phyloP scores from a whole-genome alignment of 257 asterid genomes.

The Petunia axillaris region DNA sequence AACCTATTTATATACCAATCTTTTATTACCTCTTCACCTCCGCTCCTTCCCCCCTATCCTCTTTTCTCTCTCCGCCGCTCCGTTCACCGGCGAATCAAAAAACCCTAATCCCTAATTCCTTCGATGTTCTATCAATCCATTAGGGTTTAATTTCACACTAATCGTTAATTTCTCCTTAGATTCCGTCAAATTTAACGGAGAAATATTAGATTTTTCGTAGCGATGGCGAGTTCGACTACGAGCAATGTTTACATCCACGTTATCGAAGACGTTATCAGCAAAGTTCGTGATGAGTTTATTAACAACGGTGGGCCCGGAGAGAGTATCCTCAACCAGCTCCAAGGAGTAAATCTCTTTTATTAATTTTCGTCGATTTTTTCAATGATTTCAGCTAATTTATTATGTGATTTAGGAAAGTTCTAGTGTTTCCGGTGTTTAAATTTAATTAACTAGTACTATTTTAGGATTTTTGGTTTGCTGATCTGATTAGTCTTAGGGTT shows the following conservation, averaged over 20 bases:
- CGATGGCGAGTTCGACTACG: slow-evolving; percentile 78
- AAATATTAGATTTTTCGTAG: slow-evolving; percentile 14
- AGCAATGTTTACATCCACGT: slow-evolving; percentile 79
- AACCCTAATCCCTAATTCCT: slow-evolving; percentile 33
- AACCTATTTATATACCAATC: slow-evolving; percentile 56
- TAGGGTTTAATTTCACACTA: not conserved
- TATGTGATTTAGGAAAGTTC: slow-evolving; percentile 1
- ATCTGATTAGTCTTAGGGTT: slow-evolving; percentile 36
- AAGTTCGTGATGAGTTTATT: slow-evolving; percentile 81
- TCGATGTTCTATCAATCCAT: not conserved
- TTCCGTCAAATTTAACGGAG: slow-evolving; percentile 20
- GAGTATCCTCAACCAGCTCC: slow-evolving; percentile 78
- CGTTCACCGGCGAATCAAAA: slow-evolving; percentile 25
- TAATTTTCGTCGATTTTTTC: not conserved
- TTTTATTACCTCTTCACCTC: slow-evolving; percentile 42
- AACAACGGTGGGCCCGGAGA: slow-evolving; percentile 90
- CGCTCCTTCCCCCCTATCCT: slow-evolving; percentile 28
- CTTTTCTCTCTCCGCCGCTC: slow-evolving; percentile 16
- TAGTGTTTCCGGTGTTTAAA: not conserved
- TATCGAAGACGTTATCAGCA: slow-evolving; percentile 90
- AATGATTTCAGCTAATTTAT: not conserved
- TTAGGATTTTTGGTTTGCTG: slow-evolving; percentile 19
- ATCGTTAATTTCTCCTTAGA: slow-evolving; percentile 21
- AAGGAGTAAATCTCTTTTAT: slow-evolving; percentile 61
- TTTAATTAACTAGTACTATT: slow-evolving; percentile 12